Percentiles rank a stretch among this genome's conserved stretches.
These are phyloP conservation scores for Septoria petroselini DNA, from an alignment of 2,329 filamentous ascomycete species.

Conservation along the genomic window DNA sequence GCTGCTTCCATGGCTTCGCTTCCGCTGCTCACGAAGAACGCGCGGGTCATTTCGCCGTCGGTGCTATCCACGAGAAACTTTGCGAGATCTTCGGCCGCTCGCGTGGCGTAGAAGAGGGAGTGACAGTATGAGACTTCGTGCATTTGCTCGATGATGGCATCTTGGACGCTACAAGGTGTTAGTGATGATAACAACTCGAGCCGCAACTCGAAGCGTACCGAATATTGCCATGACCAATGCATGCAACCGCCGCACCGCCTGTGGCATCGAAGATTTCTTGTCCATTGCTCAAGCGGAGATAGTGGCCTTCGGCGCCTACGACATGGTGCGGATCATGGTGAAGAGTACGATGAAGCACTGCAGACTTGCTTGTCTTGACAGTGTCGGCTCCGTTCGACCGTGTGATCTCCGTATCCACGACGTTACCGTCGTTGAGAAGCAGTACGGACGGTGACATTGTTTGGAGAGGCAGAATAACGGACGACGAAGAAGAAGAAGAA, in stretches of 20 bases:
- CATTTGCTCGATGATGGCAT: conserved; percentile 60
- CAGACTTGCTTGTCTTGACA: conserved; percentile 16
- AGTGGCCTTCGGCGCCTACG: conserved; percentile 50
- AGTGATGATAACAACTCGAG: background rate
- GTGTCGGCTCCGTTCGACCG: background rate
- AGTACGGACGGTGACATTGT: conserved; percentile 24
- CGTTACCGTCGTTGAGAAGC: conserved; percentile 30
- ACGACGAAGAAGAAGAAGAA: no score
- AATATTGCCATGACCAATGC: conserved; percentile 64
- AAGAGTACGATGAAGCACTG: conserved; percentile 53
- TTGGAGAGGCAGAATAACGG: no score
- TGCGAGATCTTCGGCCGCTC: conserved; percentile 54
- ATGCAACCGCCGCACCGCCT: conserved; percentile 69
- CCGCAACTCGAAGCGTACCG: conserved; percentile 36
- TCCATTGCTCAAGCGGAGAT: conserved; percentile 54
- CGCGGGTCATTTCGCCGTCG: conserved; percentile 52
- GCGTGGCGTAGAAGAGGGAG: conserved; percentile 57
- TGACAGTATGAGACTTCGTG: conserved; percentile 58
- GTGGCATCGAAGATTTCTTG: conserved; percentile 67
- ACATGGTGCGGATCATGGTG: conserved; percentile 49
- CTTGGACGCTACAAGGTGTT: conserved; percentile 46
- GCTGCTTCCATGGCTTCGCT: conserved; percentile 66
- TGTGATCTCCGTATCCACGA: conserved; percentile 7
- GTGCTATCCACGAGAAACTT: conserved; percentile 52
- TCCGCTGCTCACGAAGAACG: conserved; percentile 59